Conservation (phyloP, 2,329 filamentous ascomycete genomes). For the Colletotrichum nymphaeae region DNA sequence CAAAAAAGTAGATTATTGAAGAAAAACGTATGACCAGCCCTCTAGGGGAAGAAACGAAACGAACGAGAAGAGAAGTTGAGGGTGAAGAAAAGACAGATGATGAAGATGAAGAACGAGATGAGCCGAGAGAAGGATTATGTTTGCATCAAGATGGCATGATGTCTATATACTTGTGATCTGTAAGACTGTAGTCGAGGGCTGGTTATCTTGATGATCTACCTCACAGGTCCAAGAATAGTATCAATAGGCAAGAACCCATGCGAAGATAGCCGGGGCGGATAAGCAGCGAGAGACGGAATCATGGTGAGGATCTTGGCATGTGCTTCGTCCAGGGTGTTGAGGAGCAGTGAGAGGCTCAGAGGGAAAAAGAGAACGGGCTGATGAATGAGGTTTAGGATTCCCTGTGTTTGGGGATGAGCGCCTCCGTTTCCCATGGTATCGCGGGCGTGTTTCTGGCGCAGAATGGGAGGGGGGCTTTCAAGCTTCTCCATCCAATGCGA, state of each 20-base stretch:
- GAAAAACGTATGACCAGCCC: slow-evolving; percentile 32
- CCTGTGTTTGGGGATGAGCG: slow-evolving; percentile 26
- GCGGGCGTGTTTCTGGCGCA: slow-evolving; percentile 14
- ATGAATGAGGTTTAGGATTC: slow-evolving; percentile 9
- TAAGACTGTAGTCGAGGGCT: neutral
- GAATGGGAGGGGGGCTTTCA: slow-evolving; percentile 2
- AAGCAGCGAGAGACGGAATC: slow-evolving; percentile 4
- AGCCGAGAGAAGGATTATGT: neutral
- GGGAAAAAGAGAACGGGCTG: neutral
- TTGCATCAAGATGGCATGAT: slow-evolving; percentile 31
- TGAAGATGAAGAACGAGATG: slow-evolving; percentile 28
- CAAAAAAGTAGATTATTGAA: slow-evolving; percentile 26
- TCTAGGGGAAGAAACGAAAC: slow-evolving; percentile 34
- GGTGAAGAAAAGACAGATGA: slow-evolving; percentile 16
- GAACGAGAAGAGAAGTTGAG: slow-evolving; percentile 24
- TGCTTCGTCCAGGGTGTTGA: slow-evolving; percentile 29
- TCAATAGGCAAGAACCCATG: slow-evolving; percentile 9
- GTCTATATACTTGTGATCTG: slow-evolving; percentile 24
- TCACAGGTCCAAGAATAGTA: slow-evolving; percentile 34
- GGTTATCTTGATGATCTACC: slow-evolving; percentile 22
- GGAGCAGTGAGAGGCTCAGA: slow-evolving; percentile 10
- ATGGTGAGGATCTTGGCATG: slow-evolving; percentile 30
- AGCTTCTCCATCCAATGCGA: slow-evolving; percentile 29
- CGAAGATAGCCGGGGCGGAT: slow-evolving; percentile 9
- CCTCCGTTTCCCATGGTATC: slow-evolving; percentile 30